Percentiles rank a stretch among this genome's conserved stretches.
These are phyloP conservation scores for Fusarium ramigenum DNA, from an alignment of 2,329 filamentous ascomycete species.

Conservation along the genomic window DNA sequence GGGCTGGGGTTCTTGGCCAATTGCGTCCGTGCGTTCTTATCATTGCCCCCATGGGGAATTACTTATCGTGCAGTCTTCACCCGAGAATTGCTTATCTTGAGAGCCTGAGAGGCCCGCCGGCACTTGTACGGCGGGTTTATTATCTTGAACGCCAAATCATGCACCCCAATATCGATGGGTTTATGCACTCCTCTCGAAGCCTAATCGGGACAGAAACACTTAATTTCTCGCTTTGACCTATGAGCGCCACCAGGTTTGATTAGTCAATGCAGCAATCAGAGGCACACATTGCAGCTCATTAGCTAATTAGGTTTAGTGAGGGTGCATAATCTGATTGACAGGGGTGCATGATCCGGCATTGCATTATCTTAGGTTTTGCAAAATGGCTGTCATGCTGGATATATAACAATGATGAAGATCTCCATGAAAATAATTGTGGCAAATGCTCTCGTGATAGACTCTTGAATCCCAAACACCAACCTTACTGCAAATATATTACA, in stretches of 20 bases:
- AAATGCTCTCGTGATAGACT: not conserved
- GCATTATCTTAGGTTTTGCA: not conserved
- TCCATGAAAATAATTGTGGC: not conserved
- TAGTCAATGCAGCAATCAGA: not conserved
- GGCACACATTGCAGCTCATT: not conserved
- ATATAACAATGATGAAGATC: not conserved
- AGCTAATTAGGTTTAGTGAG: not conserved
- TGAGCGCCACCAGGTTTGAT: not conserved
- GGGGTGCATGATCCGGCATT: not conserved
- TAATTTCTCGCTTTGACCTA: not conserved
- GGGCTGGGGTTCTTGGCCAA: constrained; percentile 12
- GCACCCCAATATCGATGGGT: not conserved
- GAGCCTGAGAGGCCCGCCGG: constrained; percentile 14
- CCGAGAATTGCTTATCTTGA: constrained; percentile 10
- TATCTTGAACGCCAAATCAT: not conserved
- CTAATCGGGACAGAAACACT: not conserved
- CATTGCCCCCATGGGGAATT: constrained; percentile 3
- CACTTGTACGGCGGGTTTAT: not conserved
- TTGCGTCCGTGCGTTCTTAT: constrained; percentile 2
- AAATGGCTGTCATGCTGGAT: not conserved
- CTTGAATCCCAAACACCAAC: not conserved
- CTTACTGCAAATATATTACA: constrained; percentile 1
- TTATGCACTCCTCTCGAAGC: not conserved
- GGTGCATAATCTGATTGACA: not conserved
- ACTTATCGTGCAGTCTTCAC: not conserved